Conservation (phyloP, 208 protist species). For the Leishmania major region DNA sequence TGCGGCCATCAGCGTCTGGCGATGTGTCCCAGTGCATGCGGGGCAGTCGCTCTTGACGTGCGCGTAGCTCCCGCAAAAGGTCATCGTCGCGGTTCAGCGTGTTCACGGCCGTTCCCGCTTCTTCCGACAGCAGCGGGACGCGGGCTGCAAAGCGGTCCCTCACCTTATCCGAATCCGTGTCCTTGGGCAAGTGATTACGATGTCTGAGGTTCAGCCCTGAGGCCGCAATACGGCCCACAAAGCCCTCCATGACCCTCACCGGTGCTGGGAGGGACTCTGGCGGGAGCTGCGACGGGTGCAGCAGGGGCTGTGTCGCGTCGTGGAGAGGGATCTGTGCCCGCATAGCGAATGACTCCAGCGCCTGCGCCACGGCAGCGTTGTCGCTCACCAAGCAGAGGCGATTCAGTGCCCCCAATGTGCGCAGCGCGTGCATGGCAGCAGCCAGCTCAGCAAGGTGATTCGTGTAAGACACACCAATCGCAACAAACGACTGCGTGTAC, state of each 20-base stretch:
- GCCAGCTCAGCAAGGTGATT: conserved; percentile 51
- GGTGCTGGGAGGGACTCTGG: conserved; percentile 17
- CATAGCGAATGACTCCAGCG: conserved; percentile 20
- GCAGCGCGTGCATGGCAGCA: conserved; percentile 79
- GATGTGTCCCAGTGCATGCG: conserved; percentile 63
- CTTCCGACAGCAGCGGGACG: conserved; percentile 4
- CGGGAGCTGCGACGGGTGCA: not conserved
- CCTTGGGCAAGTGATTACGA: not conserved
- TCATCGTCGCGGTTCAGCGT: conserved; percentile 18
- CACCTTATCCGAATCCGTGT: not conserved
- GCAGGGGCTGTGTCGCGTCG: conserved; percentile 14
- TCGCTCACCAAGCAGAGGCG: conserved; percentile 20
- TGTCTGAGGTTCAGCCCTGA: conserved; percentile 9
- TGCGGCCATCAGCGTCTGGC: conserved; percentile 66
- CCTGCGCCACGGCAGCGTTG: conserved; percentile 8
- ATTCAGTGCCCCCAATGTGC: conserved; percentile 50
- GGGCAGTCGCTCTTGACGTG: conserved; percentile 35
- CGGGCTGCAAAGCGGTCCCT: not conserved
- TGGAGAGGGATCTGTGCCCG: conserved; percentile 9
- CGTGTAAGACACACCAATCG: conserved; percentile 72
- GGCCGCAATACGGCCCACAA: conserved; percentile 18
- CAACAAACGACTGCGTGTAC: conserved; percentile 58
- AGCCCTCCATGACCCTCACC: conserved; percentile 32
- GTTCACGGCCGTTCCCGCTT: not conserved
- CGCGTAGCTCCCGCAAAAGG: conserved; percentile 19